These are phyloP conservation scores for Agaricus blazei DNA, from an alignment of 768 basidiomycete genomes.

Conservation along the genomic window DNA sequence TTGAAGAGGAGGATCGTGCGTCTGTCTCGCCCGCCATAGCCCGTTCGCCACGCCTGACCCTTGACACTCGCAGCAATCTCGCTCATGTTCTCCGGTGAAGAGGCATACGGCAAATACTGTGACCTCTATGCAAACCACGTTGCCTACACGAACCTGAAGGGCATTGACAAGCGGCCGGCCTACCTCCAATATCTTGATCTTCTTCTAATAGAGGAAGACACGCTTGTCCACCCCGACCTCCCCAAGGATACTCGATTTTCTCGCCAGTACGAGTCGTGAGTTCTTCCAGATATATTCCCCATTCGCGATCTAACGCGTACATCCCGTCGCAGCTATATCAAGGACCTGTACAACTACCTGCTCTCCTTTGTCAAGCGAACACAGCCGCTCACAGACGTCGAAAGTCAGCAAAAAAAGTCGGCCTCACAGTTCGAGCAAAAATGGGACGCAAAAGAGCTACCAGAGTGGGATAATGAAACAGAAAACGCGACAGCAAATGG, in stretches of 20 bases:
- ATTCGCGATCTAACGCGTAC: not conserved
- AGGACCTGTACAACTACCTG: conserved; percentile 76
- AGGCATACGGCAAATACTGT: conserved; percentile 90
- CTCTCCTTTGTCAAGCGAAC: conserved; percentile 82
- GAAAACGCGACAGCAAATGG: conserved; percentile 42
- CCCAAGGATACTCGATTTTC: conserved; percentile 59
- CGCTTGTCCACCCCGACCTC: conserved; percentile 62
- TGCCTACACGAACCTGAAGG: conserved; percentile 85
- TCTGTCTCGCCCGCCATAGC: conserved; percentile 15
- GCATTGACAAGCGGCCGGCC: conserved; percentile 74
- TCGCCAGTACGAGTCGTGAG: conserved; percentile 79
- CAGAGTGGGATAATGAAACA: conserved; percentile 67
- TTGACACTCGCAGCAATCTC: conserved; percentile 52
- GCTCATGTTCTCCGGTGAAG: conserved; percentile 92
- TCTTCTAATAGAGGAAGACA: conserved; percentile 61
- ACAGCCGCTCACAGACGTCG: conserved; percentile 76
- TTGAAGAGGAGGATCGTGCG: conserved; percentile 85
- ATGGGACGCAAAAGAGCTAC: conserved; percentile 76
- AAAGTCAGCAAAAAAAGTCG: conserved; percentile 58
- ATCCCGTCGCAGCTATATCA: conserved; percentile 64
- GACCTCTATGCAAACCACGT: conserved; percentile 89
- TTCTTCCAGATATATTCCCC: conserved; percentile 11
- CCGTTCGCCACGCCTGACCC: not conserved
- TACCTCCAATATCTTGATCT: conserved; percentile 94
- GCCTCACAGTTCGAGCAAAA: conserved; percentile 67